A percentile compares a stretch with the other conserved stretches of the same genome.
Evolutionary conservation across 768 basidiomycete species (phyloP).

Genomic region (Mycena capillaripes): DNA sequence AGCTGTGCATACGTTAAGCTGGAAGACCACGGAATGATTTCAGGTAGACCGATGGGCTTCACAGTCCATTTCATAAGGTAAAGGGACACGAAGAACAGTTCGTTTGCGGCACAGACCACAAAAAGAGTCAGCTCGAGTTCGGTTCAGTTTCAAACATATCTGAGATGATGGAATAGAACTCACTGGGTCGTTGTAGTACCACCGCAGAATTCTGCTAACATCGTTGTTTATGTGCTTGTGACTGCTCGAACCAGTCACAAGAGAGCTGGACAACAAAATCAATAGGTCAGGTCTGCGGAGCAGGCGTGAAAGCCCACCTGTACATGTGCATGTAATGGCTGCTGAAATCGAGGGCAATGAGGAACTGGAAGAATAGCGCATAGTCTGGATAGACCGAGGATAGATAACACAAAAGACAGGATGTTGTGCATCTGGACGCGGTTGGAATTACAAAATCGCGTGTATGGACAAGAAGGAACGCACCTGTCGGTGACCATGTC

Average conservation of each 20-base stretch:
- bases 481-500: conserved; percentile 99
- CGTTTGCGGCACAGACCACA: conserved; percentile 94
- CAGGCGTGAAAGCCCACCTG: conserved; percentile 69
- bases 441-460: conserved; percentile 12
- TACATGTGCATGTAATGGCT: conserved; percentile 99
- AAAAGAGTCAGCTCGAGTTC: conserved; percentile 82
- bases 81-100: conserved; percentile 94
- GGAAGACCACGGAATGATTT: conserved; percentile 40
- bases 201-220: conserved; percentile 91
- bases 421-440: conserved; percentile 88
- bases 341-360: conserved; percentile 97
- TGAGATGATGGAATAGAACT: conserved; percentile 45
- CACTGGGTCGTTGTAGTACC: conserved; percentile 95
- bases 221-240: conserved; percentile 95
- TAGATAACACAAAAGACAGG: conserved; percentile 94
- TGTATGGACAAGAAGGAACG: conserved; percentile 40
- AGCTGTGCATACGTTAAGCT: conserved; percentile 83
- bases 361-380: conserved; percentile 91
- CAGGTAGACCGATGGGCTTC: conserved; percentile 72
- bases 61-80: conserved; percentile 93
- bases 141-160: conserved; percentile 8
- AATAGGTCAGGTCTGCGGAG: conserved; percentile 7
- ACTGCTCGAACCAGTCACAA: conserved; percentile 93
- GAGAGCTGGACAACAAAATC: conserved; percentile 69
- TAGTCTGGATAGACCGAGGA: conserved; percentile 90